Conservation (phyloP, 1,139 yeast species). For the Geotrichum fermentans region DNA sequence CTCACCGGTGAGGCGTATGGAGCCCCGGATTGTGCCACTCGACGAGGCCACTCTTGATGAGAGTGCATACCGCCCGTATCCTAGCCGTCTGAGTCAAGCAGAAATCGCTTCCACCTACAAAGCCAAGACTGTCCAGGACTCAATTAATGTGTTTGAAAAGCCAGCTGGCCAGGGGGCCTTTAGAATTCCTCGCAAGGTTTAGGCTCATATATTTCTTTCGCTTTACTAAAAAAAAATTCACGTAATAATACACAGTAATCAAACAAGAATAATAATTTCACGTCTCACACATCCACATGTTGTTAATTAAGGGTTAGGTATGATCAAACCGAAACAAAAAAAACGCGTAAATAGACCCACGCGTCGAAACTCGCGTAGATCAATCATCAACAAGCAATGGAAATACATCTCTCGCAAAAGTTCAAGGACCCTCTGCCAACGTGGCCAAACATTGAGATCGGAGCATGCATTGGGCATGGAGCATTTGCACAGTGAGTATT, state of each 20-base stretch:
- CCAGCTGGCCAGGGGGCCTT: slow-evolving; percentile 25
- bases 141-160: slow-evolving; percentile 22
- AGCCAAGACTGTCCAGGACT: slow-evolving; percentile 10
- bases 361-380: neutral
- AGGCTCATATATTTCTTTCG: too few relatives aligned
- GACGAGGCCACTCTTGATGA: slow-evolving; percentile 14
- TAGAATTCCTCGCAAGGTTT: slow-evolving; percentile 18
- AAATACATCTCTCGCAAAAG: slow-evolving; percentile 3
- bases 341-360: neutral
- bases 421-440: slow-evolving; percentile 10
- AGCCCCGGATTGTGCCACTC: slow-evolving; percentile 19
- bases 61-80: slow-evolving; percentile 5
- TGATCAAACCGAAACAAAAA: neutral
- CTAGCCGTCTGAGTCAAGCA: neutral
- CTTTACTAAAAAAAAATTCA: neutral
- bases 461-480: slow-evolving; percentile 6
- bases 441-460: slow-evolving; percentile 7
- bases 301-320: too few relatives aligned
- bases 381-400: slow-evolving; percentile 5
- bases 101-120: slow-evolving; percentile 4
- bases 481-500: slow-evolving; percentile 10
- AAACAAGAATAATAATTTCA: too few relatives aligned
- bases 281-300: too few relatives aligned
- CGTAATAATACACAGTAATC: too few relatives aligned
- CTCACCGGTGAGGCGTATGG: slow-evolving; percentile 16